Evolutionary conservation across 1,284 basidiomycete genomes (phyloP), one percentile per base, ranked within the genome.

Genomic region (Boletellus deceptivus): DNA sequence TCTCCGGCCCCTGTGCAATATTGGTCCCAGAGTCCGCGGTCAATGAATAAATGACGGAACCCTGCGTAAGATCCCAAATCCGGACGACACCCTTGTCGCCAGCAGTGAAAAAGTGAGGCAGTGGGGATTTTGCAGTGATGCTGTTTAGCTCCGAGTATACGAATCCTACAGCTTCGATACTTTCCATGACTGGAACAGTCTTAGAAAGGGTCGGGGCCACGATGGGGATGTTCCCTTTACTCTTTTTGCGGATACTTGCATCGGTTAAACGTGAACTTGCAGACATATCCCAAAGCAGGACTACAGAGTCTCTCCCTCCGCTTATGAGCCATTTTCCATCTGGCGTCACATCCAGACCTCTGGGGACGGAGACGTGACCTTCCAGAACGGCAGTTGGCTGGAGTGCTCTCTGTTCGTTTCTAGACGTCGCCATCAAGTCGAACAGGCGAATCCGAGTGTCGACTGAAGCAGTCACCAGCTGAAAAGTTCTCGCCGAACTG

Each of bases 391-490:
- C 83, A 56, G 84, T 79, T 3, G 93, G 86, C 59, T 86, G 89
- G 40, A 80, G 77, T 16, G 72, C 75, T 16, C 78, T 79, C 18
- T 77, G 78, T 7, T 77, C 75, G 18, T 81, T 75, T 29, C 79
- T 75, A 24, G 74, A 74, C 10, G 74, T 77, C 43, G 84, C 82
- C 11, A 81, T 80, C 45, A 98, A 73, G 68, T 97, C 90, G 70
- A 93, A 98, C 41, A 97, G 79, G n/a, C 95, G 82, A 46, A 98
- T 87, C 34, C 84, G 81, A 33, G 89, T 89, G 66, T 98, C 94
- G 36, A 91, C 89, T 18, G 89, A 93, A 8, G 89, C 95, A 0
- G 93, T 95, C 55, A 94, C 79, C 25, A 98, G 80, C 60, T 89
- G 86, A 79, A 95, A 89, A 46, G 75, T 78, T 57, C 71, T 73